These are phyloP conservation scores for Ceratocystis papillata DNA, from an alignment of 2,329 filamentous ascomycete species.

Conservation along the genomic window DNA sequence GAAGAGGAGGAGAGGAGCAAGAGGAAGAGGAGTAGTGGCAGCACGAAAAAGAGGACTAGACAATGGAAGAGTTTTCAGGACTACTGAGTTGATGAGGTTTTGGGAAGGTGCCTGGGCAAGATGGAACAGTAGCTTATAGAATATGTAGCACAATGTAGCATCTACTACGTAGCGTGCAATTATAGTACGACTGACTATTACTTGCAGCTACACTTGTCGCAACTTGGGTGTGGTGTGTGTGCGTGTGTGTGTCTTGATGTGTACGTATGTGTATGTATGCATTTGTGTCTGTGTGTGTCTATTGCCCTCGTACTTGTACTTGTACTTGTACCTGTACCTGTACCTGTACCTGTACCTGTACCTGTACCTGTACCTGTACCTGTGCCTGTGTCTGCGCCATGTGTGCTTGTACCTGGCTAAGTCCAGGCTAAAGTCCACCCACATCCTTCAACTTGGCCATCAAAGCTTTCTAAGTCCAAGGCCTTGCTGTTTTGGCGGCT, in stretches of 20 bases:
- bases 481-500: neutral
- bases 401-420: constrained; percentile 4
- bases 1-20: too few relatives aligned
- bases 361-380: neutral
- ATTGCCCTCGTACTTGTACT: neutral
- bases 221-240: neutral
- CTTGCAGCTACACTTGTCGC: neutral
- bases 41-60: too few relatives aligned
- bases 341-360: neutral
- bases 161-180: neutral
- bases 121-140: neutral
- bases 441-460: neutral
- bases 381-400: neutral
- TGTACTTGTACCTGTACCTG: neutral
- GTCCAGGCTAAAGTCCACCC: neutral
- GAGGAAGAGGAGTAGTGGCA: too few relatives aligned
- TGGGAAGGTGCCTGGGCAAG: too few relatives aligned
- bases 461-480: neutral
- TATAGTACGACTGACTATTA: neutral
- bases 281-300: neutral
- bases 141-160: neutral
- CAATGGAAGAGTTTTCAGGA: too few relatives aligned
- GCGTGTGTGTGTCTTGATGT: neutral
- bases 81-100: too few relatives aligned
- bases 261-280: neutral